A percentile compares a stretch with the other conserved stretches of the same genome.
Evolutionary conservation across 2,329 filamentous ascomycete genomes (phyloP).

Genomic region (Diaporthe ilicicola): DNA sequence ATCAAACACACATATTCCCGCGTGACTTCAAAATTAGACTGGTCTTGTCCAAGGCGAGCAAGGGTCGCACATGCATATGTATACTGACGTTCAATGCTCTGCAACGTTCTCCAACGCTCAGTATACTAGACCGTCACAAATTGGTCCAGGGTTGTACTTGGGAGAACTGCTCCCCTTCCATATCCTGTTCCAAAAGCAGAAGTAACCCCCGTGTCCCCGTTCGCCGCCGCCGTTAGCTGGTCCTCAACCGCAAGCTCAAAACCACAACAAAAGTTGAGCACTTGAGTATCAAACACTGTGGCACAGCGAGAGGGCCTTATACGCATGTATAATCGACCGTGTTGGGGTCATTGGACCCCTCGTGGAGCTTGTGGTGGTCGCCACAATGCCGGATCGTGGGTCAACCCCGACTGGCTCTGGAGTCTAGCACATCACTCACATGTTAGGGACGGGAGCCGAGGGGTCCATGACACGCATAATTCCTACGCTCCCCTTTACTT

Average conservation of each 20-base stretch:
- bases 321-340: background rate
- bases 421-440: background rate
- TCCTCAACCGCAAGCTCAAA: background rate
- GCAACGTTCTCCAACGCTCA: background rate
- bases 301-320: background rate
- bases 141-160: background rate
- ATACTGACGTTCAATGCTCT: no score
- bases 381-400: background rate
- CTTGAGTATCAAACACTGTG: background rate
- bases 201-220: no score
- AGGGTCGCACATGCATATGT: no score
- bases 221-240: background rate
- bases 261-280: no score
- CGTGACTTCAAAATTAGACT: background rate
- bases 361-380: background rate
- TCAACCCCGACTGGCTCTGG: background rate
- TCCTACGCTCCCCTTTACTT: background rate
- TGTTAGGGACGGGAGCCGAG: background rate
- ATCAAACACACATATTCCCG: background rate
- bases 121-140: background rate
- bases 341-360: background rate
- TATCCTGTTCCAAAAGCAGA: background rate
- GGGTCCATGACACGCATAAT: constrained; percentile 22
- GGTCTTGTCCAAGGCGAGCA: no score
- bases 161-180: no score